Evolutionary conservation across 2,329 filamentous ascomycete species (phyloP).

Genomic region (Aureobasidium sp.): DNA sequence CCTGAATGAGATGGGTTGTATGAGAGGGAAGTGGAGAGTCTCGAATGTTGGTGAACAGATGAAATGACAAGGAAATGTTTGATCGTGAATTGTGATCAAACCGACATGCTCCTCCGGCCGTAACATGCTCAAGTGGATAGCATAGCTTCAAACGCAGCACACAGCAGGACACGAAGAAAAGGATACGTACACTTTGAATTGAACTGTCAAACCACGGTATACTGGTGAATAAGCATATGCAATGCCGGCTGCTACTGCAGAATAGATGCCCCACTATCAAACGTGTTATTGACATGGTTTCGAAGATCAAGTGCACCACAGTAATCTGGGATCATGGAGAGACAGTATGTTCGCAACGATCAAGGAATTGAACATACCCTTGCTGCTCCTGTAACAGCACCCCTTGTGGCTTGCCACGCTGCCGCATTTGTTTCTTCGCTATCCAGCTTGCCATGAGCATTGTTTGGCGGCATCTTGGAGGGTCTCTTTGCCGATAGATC

Average conservation of each 20-base stretch:
- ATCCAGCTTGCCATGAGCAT: constrained; percentile 46
- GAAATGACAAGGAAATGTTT: too few species aligned
- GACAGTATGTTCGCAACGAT: too few species aligned
- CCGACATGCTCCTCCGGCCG: background rate
- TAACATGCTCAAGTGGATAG: background rate
- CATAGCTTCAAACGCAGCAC: constrained; percentile 20
- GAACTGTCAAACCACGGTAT: constrained; percentile 62
- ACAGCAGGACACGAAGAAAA: background rate
- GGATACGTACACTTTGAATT: constrained; percentile 63
- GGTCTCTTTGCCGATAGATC: background rate
- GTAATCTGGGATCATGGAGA: background rate
- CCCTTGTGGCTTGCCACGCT: constrained; percentile 61
- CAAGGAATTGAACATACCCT: constrained; percentile 41
- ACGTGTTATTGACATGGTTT: background rate
- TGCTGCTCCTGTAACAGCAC: constrained; percentile 56
- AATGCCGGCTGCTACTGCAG: constrained; percentile 51
- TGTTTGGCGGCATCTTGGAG: background rate
- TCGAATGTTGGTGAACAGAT: too few species aligned
- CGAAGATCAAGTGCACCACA: background rate
- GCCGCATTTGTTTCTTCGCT: constrained; percentile 60
- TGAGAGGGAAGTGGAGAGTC: too few species aligned
- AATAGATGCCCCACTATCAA: constrained; percentile 56
- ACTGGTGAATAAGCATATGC: constrained; percentile 60
- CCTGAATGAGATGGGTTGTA: too few species aligned
- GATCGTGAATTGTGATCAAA: background rate